Conservation (phyloP, 805 yeast genomes). For the Saccharomycopsis fibuligera region DNA sequence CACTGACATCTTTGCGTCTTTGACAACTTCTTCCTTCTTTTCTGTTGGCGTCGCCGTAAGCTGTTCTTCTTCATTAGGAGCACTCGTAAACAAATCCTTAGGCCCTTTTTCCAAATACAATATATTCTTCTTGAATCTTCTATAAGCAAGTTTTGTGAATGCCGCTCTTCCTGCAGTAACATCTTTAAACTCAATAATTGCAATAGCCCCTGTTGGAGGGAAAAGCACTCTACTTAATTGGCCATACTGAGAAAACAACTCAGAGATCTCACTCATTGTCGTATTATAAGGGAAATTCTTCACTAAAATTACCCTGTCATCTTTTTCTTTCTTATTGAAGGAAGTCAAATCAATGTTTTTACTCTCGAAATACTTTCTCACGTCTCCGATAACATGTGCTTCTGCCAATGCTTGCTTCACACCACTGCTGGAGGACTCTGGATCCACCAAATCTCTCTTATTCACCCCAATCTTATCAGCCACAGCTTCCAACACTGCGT, state of each 20-base stretch:
- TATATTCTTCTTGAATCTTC: conserved; percentile 81
- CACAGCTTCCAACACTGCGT: conserved; percentile 87
- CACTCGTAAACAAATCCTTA: conserved; percentile 58
- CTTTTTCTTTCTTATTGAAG: conserved; percentile 62
- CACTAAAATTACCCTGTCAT: conserved; percentile 73
- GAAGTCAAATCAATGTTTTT: conserved; percentile 79
- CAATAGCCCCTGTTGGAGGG: conserved; percentile 97
- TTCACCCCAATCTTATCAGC: conserved; percentile 77
- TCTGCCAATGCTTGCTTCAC: conserved; percentile 97
- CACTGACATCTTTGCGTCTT: conserved; percentile 40
- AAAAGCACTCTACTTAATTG: conserved; percentile 71
- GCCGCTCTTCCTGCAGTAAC: conserved; percentile 83
- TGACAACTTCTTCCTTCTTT: conserved; percentile 22
- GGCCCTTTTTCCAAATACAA: conserved; percentile 94
- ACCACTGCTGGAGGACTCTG: conserved; percentile 79
- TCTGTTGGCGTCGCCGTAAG: conserved; percentile 29
- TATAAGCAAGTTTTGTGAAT: conserved; percentile 78
- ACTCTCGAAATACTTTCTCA: conserved; percentile 76
- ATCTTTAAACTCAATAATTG: conserved; percentile 84
- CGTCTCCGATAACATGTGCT: conserved; percentile 90
- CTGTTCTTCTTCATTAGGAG: conserved; percentile 30
- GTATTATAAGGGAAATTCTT: conserved; percentile 93
- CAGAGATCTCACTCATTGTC: conserved; percentile 70
- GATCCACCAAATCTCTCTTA: conserved; percentile 81
- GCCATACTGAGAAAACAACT: conserved; percentile 75